Evolutionary conservation across 495 filamentous ascomycete genomes (phyloP), one percentile per base, ranked within the genome.

Genomic region (Penicillium desertorum): DNA sequence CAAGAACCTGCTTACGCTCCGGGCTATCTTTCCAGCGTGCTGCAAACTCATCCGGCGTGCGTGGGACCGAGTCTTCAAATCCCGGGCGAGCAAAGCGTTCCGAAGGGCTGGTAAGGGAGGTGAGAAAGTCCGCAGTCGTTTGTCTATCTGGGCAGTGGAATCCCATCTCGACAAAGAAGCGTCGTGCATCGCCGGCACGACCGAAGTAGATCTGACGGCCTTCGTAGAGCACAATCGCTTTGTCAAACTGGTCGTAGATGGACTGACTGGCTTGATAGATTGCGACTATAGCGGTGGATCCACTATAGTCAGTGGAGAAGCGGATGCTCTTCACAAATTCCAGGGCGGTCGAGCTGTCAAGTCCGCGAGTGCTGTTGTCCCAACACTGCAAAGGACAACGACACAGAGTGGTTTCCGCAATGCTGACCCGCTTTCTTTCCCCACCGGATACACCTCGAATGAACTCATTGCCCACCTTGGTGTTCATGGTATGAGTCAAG

Each of bases 151-250:
- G 86, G 59, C 87, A 90, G 11, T 86, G 75, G 65, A 91, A 94
- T 12, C 90, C 90, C 67, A 94, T 83, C 41, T 88, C 74, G 45
- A 82, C 66, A 57, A 93, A 93, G 69, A 85, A 92, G 41, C 80
- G 78, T 63, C 80, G 86, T 7, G 88, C 90, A 30, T 76, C 76
- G 48, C 71, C 62, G 8, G 84, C 81, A 12, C 69, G 72, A 4
- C 90, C 90, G 58, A 92, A 93, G 71, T 85, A 93, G 58, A 94
- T 93, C 64, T 93, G 88, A 30, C 87, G 83, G 23, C 90, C 90
- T 67, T 92, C 89, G 63, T 94, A 92, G 11, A 94, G 73, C 10
- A 94, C 83, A 23, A 85, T 79, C 16, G 83, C 87, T 71, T 91
- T 91, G 71, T 94, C 88, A 59, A 94, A 93, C 7, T 79, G 47